Conservation (phyloP, 2,329 filamentous ascomycete species). For the Ilyonectria sp. region DNA sequence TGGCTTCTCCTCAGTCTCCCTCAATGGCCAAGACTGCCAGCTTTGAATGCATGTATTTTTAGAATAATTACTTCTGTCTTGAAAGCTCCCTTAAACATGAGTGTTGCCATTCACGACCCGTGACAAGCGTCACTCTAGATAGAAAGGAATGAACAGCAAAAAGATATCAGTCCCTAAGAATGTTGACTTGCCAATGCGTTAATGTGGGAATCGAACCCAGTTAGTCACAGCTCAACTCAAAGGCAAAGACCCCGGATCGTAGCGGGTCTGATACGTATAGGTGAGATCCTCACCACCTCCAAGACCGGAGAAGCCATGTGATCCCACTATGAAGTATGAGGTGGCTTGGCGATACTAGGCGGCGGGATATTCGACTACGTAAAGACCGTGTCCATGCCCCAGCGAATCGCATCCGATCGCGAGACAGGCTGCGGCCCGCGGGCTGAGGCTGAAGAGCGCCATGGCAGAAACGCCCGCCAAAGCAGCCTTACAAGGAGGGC, state of each 20-base stretch:
- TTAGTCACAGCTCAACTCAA: background rate
- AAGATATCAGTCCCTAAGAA: no score
- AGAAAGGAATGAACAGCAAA: no score
- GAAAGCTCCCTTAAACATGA: no score
- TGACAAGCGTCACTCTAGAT: no score
- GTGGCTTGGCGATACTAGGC: background rate
- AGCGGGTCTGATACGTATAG: background rate
- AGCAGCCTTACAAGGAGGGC: background rate
- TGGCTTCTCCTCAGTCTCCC: no score
- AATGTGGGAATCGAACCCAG: no score
- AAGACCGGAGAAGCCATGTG: background rate
- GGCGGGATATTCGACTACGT: background rate
- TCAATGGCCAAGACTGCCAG: no score
- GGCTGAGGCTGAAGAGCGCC: conserved; percentile 20
- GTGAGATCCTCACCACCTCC: background rate
- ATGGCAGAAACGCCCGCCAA: background rate
- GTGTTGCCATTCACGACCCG: no score
- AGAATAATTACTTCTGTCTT: no score
- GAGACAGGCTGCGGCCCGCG: background rate
- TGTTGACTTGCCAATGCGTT: no score
- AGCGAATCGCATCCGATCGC: conserved; percentile 16
- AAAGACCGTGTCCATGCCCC: background rate
- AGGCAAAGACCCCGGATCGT: background rate
- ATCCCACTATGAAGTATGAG: background rate
- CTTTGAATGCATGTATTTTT: no score